Evolutionary conservation across 495 filamentous ascomycete species (phyloP), one percentile per base, ranked within the genome.

Genomic region (Aspergillus homomorphus): DNA sequence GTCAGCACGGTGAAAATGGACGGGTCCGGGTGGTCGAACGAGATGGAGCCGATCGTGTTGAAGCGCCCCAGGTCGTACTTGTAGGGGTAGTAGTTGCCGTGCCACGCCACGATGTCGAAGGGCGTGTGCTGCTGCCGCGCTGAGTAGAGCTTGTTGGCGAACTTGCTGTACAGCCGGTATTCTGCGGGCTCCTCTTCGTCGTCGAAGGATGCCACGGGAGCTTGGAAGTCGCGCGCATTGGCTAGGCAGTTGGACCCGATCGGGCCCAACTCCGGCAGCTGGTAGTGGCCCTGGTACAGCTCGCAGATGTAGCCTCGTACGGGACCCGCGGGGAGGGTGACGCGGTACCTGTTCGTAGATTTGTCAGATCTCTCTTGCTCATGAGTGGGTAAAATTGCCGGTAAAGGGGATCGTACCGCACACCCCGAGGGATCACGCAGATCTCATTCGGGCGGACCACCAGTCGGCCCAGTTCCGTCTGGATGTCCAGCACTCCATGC

Each of bases 391-490:
- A 14, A 38, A 12, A 2, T 38, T 38, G 33, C 7, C 15, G 12
- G 33, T 5, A 10, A 12, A 6, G 15, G 33, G 12, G 79, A 19
- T 30, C 60, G 44, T 58, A 72, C 70, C 73, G 64, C 12, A 96
- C 80, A 56, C 92, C 92, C 24, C 92, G 84, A 0, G 92, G 92
- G 57, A 96, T 89, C 16, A 96, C 89, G 57, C 84, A 86, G 53
- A 96, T 94, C 73, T 96, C 92, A 73, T 91, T 90, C 0, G 92
- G 91, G 18, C 91, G 82, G 10, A 96, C 83, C n/a, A 94, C 75
- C 19, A 96, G 73, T 60, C 83, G 82, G 12, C 92, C 92, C 26
- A 95, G 73, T 72, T 96, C 92, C 0, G 92, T 92, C 63, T 88
- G 87, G 54, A 96, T 90, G 64, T 96, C 88, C 49, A 96, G 79